These are phyloP conservation scores for Pyrus bretschneideri DNA, from an alignment of 306 rosid species.

Conservation along the genomic window DNA sequence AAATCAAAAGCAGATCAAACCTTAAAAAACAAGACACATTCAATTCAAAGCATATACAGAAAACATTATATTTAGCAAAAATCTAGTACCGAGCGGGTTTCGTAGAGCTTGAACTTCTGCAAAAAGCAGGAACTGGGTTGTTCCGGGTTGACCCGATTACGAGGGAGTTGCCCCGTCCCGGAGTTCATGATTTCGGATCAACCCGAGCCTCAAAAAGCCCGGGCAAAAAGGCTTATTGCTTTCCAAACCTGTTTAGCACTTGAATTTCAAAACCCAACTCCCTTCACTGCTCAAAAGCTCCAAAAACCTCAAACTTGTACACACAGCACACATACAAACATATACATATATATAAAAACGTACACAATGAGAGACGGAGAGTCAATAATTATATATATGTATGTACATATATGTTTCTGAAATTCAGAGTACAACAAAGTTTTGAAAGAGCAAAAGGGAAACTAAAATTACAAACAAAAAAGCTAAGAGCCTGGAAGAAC, in stretches of 20 bases:
- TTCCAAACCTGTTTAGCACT: conserved; percentile 5
- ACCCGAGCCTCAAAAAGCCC: conserved; percentile 58
- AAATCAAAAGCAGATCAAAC: background rate
- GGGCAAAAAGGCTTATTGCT: conserved; percentile 10
- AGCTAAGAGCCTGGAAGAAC: conserved; percentile 3
- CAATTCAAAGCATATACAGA: background rate
- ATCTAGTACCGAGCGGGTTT: conserved; percentile 69
- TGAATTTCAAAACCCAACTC: background rate
- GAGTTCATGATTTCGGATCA: conserved; percentile 50
- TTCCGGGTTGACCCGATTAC: conserved; percentile 26
- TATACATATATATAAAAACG: background rate
- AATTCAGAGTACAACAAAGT: conserved; percentile 2
- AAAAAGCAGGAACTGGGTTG: conserved; percentile 38
- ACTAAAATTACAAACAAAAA: background rate
- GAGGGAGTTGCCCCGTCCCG: conserved; percentile 25
- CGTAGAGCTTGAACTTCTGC: conserved; percentile 96
- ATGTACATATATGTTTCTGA: background rate
- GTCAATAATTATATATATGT: background rate
- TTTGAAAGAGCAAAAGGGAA: conserved; percentile 20
- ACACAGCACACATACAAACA: conserved; percentile 9
- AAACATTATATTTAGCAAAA: background rate
- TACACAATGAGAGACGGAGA: conserved; percentile 17
- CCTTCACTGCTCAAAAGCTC: conserved; percentile 22
- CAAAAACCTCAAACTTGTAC: conserved; percentile 24
- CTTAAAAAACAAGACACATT: background rate